Percentiles rank a stretch among this genome's conserved stretches.
Evolutionary conservation across 2,329 filamentous ascomycete genomes (phyloP).

Genomic region (Fusarium xylarioides): DNA sequence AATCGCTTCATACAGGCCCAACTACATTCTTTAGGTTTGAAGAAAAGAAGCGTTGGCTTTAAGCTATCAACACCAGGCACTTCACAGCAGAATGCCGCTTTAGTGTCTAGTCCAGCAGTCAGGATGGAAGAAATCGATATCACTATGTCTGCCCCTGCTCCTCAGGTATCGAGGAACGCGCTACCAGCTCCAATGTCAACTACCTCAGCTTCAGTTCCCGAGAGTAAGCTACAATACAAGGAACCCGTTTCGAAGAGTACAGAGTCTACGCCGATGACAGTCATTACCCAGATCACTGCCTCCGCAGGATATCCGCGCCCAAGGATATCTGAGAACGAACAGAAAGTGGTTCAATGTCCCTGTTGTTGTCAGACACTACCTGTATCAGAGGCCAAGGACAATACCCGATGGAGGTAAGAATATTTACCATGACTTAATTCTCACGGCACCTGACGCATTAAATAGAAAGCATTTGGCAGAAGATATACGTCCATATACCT

Average conservation of each 20-base stretch:
- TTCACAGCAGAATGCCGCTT: rapidly evolving
- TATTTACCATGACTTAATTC: neutral
- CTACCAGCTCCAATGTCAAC: neutral
- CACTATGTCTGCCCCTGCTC: rapidly evolving
- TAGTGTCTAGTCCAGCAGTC: rapidly evolving
- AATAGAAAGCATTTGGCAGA: neutral
- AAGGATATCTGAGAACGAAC: rapidly evolving
- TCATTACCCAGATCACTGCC: neutral
- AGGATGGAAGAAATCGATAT: rapidly evolving
- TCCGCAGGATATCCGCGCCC: neutral
- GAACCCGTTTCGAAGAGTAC: rapidly evolving
- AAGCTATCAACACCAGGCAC: rapidly evolving
- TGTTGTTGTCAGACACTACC: neutral
- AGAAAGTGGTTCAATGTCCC: neutral
- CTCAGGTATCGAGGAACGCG: too few species aligned
- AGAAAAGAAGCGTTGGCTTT: neutral
- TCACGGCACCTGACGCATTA: rapidly evolving
- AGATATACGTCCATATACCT: neutral
- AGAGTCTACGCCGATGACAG: rapidly evolving
- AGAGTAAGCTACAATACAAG: neutral
- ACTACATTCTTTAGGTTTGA: neutral
- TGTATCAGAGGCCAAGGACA: rapidly evolving
- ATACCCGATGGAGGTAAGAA: neutral
- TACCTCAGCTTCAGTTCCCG: neutral
- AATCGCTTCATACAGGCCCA: neutral